Conservation (phyloP, 179 eudicot species). For the Silene noctiflora region DNA sequence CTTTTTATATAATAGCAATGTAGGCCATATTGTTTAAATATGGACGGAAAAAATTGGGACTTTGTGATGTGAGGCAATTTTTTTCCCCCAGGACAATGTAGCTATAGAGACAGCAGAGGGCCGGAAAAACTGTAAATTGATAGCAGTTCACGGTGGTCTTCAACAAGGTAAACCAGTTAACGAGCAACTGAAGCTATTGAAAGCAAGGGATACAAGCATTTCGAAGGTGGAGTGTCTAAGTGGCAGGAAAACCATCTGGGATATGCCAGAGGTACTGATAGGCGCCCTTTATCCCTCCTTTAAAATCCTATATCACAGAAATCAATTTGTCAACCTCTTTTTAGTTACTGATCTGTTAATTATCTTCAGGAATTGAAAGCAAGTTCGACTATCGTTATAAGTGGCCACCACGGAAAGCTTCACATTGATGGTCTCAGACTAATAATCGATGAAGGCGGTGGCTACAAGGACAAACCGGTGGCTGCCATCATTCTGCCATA, state of each 20-base stretch:
- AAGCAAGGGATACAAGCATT: conserved; percentile 63
- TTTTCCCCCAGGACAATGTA: conserved; percentile 58
- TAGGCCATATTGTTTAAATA: neutral
- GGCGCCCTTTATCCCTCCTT: neutral
- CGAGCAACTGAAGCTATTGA: conserved; percentile 62
- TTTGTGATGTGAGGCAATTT: neutral
- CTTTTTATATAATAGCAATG: neutral
- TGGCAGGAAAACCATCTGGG: conserved; percentile 77
- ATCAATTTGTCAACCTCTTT: neutral
- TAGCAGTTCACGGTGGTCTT: conserved; percentile 87
- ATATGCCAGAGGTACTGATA: conserved; percentile 65
- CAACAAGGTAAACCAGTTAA: conserved; percentile 52
- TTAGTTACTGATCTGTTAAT: neutral
- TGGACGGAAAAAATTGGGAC: neutral
- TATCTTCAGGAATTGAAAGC: conserved; percentile 51
- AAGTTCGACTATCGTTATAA: conserved; percentile 54
- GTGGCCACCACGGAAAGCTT: conserved; percentile 95
- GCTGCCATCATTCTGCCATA: conserved; percentile 81
- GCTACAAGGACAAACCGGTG: conserved; percentile 52
- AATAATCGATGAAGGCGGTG: conserved; percentile 85
- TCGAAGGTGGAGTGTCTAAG: conserved; percentile 70
- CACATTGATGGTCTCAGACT: conserved; percentile 70
- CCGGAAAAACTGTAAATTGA: conserved; percentile 53
- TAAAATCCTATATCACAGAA: neutral
- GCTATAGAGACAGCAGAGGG: conserved; percentile 61